Conservation (phyloP, 306 rosid species). For the Aeschynomene evenia region DNA sequence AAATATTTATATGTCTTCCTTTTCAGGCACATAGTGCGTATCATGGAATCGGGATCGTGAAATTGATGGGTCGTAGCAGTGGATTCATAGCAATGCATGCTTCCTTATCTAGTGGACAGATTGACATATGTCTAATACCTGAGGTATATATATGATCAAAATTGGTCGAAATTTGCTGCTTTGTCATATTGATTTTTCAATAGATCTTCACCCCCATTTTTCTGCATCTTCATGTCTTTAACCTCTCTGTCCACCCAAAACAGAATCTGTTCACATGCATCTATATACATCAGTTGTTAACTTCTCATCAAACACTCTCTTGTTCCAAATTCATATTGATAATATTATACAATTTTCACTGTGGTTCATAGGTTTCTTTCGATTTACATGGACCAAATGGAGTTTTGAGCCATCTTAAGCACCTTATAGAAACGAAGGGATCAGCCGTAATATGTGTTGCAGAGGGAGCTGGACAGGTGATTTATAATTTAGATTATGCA, state of each 20-base stretch:
- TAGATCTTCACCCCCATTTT: too few species aligned
- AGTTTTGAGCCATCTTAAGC: constrained; percentile 80
- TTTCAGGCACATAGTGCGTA: constrained; percentile 94
- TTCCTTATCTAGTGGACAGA: constrained; percentile 92
- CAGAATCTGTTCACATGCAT: too few species aligned
- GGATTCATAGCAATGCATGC: constrained; percentile 99
- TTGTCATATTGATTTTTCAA: constrained; percentile 21
- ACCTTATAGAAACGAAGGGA: constrained; percentile 84
- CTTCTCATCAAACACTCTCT: too few species aligned
- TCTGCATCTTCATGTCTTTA: too few species aligned
- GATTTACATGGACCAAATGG: constrained; percentile 84
- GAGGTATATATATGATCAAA: constrained; percentile 57
- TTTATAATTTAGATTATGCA: constrained; percentile 34
- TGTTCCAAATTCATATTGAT: constrained; percentile 21
- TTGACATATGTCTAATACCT: constrained; percentile 90
- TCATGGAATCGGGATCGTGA: constrained; percentile 92
- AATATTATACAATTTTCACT: constrained; percentile 25
- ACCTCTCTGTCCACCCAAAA: too few species aligned
- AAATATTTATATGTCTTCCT: constrained; percentile 24
- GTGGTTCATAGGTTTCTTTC: constrained; percentile 66
- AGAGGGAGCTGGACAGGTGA: constrained; percentile 98
- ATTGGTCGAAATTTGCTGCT: constrained; percentile 10
- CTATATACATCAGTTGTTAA: too few species aligned
- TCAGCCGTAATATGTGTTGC: constrained; percentile 93
- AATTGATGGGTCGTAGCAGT: constrained; percentile 99